phyloP scores from a whole-genome alignment of 129 eudicot genomes.

The Saposhnikovia divaricata region DNA sequence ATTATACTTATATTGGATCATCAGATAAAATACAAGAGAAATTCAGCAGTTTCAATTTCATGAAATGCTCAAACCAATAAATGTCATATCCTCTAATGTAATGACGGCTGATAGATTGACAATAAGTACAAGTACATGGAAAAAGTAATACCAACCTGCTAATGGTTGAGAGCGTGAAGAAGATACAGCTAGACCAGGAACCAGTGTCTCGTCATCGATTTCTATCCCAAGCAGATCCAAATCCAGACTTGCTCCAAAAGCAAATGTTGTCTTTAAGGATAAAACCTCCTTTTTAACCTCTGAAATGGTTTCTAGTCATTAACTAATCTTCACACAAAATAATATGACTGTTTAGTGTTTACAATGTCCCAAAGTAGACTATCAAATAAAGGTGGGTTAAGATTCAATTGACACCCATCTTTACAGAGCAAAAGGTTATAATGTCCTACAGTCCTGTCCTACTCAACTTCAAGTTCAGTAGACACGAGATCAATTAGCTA shows the following conservation, averaged over 20 bases:
- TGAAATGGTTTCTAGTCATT: conserved; percentile 13
- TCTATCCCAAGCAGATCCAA: conserved; percentile 89
- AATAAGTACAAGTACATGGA: background rate
- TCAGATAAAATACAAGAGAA: background rate
- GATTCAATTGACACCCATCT: background rate
- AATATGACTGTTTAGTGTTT: background rate
- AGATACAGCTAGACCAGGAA: conserved; percentile 91
- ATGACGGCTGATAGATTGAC: background rate
- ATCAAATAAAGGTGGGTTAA: background rate
- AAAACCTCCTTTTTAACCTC: conserved; percentile 68
- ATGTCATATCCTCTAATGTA: background rate
- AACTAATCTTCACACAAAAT: background rate
- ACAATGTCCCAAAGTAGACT: background rate
- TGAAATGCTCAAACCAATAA: background rate
- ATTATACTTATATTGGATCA: background rate
- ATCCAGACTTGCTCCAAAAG: conserved; percentile 77
- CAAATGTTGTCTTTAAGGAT: conserved; percentile 41
- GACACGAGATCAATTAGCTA: background rate
- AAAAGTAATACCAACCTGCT: conserved; percentile 55
- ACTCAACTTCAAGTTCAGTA: background rate
- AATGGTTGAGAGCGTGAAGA: conserved; percentile 81
- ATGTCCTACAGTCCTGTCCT: background rate
- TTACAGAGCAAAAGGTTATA: too few species aligned
- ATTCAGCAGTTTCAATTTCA: background rate
- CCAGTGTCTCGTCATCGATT: conserved; percentile 56